Percentiles rank a stretch among this genome's conserved stretches.
Conservation (phyloP, 495 filamentous ascomycete genomes). For the Penicillium desertorum region DNA sequence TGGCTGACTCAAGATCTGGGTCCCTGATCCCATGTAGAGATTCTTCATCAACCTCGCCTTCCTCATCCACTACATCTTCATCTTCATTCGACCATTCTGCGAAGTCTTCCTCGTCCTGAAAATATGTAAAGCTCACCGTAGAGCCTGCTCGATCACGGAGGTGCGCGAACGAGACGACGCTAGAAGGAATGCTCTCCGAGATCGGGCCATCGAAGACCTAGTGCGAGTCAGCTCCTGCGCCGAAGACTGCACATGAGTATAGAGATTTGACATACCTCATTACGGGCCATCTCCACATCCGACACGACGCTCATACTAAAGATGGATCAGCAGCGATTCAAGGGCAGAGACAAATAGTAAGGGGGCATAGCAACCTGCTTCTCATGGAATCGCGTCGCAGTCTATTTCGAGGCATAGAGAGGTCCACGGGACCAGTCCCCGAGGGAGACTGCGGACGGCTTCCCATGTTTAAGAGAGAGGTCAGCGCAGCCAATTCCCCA, state of each 20-base stretch:
- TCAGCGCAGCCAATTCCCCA: not conserved
- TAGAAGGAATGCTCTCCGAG: conserved; percentile 91
- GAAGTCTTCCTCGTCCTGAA: conserved; percentile 60
- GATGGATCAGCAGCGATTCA: conserved; percentile 22
- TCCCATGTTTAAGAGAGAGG: conserved; percentile 24
- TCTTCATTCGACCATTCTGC: conserved; percentile 53
- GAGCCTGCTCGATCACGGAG: conserved; percentile 74
- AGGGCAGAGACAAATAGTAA: not conserved
- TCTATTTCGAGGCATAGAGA: conserved; percentile 29
- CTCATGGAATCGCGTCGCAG: conserved; percentile 66
- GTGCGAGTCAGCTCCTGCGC: conserved; percentile 12
- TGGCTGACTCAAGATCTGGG: conserved; percentile 35
- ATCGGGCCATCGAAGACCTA: conserved; percentile 92
- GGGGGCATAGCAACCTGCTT: conserved; percentile 56
- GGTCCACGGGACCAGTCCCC: conserved; percentile 25
- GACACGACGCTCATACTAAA: conserved; percentile 73
- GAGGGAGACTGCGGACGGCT: conserved; percentile 25
- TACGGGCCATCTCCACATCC: conserved; percentile 98
- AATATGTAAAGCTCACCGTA: conserved; percentile 86
- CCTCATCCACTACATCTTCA: conserved; percentile 53
- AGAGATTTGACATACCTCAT: conserved; percentile 63
- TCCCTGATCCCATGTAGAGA: conserved; percentile 33
- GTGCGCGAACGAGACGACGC: conserved; percentile 82
- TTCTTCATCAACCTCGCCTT: conserved; percentile 55
- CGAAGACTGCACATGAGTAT: not conserved